Evolutionary conservation across 805 yeast genomes (phyloP).

Genomic region (Saturnispora halmiae): DNA sequence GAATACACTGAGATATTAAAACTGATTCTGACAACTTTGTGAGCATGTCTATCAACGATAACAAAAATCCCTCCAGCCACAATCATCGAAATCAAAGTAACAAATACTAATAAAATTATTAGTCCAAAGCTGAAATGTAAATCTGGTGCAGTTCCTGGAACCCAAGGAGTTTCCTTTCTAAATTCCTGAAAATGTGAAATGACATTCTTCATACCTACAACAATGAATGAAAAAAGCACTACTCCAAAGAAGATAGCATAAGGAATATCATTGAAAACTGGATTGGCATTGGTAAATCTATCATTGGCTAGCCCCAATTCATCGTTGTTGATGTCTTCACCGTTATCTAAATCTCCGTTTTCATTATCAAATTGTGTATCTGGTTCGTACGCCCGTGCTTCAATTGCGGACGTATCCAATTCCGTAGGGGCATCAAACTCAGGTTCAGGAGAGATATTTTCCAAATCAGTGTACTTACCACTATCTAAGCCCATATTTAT

Average conservation of each 20-base stretch:
- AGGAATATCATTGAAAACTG: slow-evolving; percentile 63
- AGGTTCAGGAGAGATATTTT: background rate
- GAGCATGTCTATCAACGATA: slow-evolving; percentile 57
- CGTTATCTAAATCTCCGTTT: slow-evolving; percentile 1
- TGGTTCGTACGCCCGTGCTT: slow-evolving; percentile 10
- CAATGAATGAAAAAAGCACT: slow-evolving; percentile 4
- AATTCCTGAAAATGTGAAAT: slow-evolving; percentile 7
- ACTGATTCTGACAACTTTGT: slow-evolving; percentile 58
- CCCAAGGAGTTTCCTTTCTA: slow-evolving; percentile 4
- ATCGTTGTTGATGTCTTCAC: slow-evolving; percentile 3
- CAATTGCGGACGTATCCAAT: background rate
- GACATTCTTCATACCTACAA: slow-evolving; percentile 9
- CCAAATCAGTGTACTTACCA: background rate
- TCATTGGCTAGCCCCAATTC: slow-evolving; percentile 33
- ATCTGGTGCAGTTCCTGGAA: slow-evolving; percentile 3
- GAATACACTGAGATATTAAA: slow-evolving; percentile 62
- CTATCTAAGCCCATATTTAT: too few relatives aligned
- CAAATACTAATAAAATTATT: slow-evolving; percentile 57
- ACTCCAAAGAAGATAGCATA: slow-evolving; percentile 35
- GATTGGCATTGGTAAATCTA: slow-evolving; percentile 55
- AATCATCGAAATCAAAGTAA: slow-evolving; percentile 49
- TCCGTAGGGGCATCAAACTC: background rate
- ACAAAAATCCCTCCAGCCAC: slow-evolving; percentile 47
- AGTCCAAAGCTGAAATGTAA: slow-evolving; percentile 7
- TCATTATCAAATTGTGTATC: slow-evolving; percentile 4